Percentiles rank a stretch among this genome's conserved stretches.
phyloP scores from a whole-genome alignment of 2,329 filamentous ascomycete species.

The Plectosphaerella sp. region DNA sequence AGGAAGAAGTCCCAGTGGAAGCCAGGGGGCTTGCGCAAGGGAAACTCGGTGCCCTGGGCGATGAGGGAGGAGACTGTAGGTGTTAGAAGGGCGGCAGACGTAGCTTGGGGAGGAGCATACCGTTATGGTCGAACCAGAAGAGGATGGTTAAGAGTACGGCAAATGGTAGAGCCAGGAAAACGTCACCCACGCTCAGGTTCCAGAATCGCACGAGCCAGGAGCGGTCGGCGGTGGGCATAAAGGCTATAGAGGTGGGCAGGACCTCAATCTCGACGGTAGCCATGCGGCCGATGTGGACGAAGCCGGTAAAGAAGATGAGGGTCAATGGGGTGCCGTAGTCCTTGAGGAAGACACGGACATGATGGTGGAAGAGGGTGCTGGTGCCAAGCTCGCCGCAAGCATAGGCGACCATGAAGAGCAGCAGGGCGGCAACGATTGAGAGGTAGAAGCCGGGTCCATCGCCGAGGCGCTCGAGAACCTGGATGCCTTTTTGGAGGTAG shows the following conservation, averaged over 20 bases:
- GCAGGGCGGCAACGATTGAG: conserved; percentile 68
- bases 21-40: conserved; percentile 73
- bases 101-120: conserved; percentile 34
- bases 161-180: conserved; percentile 86
- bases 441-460: conserved; percentile 66
- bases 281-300: conserved; percentile 84
- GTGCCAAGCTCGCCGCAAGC: conserved; percentile 66
- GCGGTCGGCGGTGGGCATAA: conserved; percentile 70
- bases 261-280: conserved; percentile 61
- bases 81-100: conserved; percentile 1
- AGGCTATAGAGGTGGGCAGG: conserved; percentile 72
- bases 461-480: conserved; percentile 76
- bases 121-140: conserved; percentile 89
- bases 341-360: conserved; percentile 76
- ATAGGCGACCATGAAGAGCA: conserved; percentile 76
- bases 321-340: conserved; percentile 85
- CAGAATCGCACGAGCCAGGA: conserved; percentile 79
- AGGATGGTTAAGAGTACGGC: conserved; percentile 76
- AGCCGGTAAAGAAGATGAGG: conserved; percentile 84
- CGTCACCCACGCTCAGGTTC: conserved; percentile 66
- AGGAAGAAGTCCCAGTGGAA: conserved; percentile 87
- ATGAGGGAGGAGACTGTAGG: conserved; percentile 71
- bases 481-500: conserved; percentile 86
- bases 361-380: conserved; percentile 69
- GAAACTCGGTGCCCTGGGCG: conserved; percentile 78